Conservation (phyloP, 768 basidiomycete species). For the Boletus rubroflammeus region DNA sequence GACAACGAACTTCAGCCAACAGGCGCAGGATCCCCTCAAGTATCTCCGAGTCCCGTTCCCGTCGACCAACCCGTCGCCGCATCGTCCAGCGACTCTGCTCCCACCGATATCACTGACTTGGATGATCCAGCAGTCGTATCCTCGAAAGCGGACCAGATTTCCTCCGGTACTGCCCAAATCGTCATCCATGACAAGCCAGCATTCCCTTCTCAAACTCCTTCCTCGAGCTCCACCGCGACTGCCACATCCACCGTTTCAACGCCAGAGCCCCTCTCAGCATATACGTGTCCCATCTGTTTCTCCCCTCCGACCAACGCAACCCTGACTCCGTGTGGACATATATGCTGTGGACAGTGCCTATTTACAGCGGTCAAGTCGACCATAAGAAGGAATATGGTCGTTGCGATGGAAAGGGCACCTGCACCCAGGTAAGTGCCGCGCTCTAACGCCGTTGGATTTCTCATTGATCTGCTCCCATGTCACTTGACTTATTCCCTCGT, state of each 20-base stretch:
- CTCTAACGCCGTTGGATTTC: not conserved
- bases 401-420: slow-evolving; percentile 30
- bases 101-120: slow-evolving; percentile 5
- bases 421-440: slow-evolving; percentile 37
- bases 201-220: not conserved
- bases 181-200: not conserved
- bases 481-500: not conserved
- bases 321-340: slow-evolving; percentile 76
- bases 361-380: slow-evolving; percentile 69
- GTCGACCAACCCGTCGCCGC: not conserved
- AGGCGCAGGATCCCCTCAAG: not conserved
- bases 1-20: not conserved
- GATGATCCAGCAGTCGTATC: not conserved
- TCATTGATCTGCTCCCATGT: not conserved
- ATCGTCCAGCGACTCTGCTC: not conserved
- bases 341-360: slow-evolving; percentile 73
- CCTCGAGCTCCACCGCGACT: not conserved
- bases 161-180: not conserved
- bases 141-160: not conserved
- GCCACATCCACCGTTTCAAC: not conserved
- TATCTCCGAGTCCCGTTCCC: not conserved
- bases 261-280: slow-evolving; percentile 47
- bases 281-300: slow-evolving; percentile 80
- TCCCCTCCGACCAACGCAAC: slow-evolving; percentile 71
- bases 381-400: slow-evolving; percentile 43